These are phyloP conservation scores for Aegilops speltoides DNA, from an alignment of 176 grass and related monocot species.

Conservation along the genomic window DNA sequence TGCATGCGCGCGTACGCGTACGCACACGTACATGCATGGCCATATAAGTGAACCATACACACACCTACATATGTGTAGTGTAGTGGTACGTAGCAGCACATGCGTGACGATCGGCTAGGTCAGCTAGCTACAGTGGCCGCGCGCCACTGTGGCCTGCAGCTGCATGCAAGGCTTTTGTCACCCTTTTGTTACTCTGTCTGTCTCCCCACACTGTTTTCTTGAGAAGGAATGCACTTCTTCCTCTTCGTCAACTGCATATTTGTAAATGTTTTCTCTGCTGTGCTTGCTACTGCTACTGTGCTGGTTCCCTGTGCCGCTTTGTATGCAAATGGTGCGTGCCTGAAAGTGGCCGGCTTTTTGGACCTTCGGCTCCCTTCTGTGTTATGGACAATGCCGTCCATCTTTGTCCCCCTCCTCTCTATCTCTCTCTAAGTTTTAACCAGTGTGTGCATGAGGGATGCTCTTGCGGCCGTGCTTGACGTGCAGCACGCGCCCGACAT, in stretches of 20 bases:
- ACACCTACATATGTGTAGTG: constrained; percentile 24
- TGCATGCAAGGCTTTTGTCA: constrained; percentile 14
- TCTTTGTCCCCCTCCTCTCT: background rate
- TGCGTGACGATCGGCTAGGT: background rate
- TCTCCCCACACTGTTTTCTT: background rate
- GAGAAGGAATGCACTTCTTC: background rate
- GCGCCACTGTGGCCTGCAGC: background rate
- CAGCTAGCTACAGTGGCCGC: background rate
- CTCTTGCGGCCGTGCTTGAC: background rate
- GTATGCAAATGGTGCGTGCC: constrained; percentile 13
- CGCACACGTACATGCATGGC: background rate
- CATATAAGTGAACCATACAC: constrained; percentile 26
- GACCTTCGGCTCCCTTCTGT: constrained; percentile 17
- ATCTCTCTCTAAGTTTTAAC: background rate
- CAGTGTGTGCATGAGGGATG: background rate
- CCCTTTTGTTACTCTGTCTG: background rate
- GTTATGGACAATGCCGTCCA: background rate
- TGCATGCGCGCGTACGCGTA: background rate
- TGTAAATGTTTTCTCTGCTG: background rate
- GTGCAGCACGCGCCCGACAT: background rate
- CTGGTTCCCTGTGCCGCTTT: background rate
- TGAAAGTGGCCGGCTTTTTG: constrained; percentile 2
- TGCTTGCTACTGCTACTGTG: background rate
- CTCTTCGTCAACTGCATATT: background rate
- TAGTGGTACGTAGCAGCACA: background rate